Evolutionary conservation across 2,329 filamentous ascomycete species (phyloP).

Genomic region (Neophaeococcomyces mojaviensis): DNA sequence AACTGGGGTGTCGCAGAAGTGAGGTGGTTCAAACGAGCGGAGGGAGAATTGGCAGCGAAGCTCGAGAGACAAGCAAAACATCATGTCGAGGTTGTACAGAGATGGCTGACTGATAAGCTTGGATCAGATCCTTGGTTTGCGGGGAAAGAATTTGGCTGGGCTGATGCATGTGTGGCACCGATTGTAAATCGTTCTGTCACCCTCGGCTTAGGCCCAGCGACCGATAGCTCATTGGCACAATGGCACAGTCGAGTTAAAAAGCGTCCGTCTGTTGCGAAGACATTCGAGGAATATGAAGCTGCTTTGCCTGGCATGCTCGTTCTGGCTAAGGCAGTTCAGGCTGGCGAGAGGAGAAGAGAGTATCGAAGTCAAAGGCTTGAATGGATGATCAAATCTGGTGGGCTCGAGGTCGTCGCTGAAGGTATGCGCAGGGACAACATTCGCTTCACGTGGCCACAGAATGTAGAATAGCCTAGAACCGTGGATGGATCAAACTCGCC

Average conservation of each 20-base stretch:
- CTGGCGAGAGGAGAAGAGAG: constrained; percentile 11
- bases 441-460: constrained; percentile 13
- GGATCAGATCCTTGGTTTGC: constrained; percentile 6
- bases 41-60: not conserved
- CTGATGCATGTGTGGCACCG: constrained; percentile 8
- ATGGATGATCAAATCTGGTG: constrained; percentile 17
- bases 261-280: constrained; percentile 9
- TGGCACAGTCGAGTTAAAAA: constrained; percentile 11
- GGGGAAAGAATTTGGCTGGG: constrained; percentile 10
- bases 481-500: no score
- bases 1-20: constrained; percentile 12
- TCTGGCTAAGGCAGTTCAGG: not conserved
- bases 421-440: constrained; percentile 14
- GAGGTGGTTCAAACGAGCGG: constrained; percentile 8
- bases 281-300: constrained; percentile 10
- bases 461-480: no score
- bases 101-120: constrained; percentile 3
- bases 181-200: constrained; percentile 7
- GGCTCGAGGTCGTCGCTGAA: constrained; percentile 12
- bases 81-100: not conserved
- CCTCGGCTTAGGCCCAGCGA: constrained; percentile 7
- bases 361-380: constrained; percentile 18
- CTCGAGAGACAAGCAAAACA: constrained; percentile 3
- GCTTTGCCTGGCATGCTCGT: not conserved
- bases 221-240: not conserved